These are phyloP conservation scores for Lactarius sp. DNA, from an alignment of 768 basidiomycete species.

Conservation along the genomic window DNA sequence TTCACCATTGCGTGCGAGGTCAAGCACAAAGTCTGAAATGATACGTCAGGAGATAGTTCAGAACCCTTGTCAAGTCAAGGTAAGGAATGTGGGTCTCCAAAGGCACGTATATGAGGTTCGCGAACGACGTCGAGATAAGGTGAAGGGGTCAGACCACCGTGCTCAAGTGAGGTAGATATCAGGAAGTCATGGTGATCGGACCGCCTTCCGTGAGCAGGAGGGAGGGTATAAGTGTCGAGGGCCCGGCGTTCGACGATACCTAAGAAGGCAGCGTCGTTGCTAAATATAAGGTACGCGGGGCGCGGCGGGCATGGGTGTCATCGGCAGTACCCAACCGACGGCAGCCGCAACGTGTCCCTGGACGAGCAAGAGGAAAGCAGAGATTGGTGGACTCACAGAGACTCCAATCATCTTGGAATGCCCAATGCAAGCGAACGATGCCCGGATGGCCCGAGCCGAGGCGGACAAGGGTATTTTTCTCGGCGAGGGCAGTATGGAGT, in stretches of 20 bases:
- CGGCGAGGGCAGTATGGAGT: constrained; percentile 68
- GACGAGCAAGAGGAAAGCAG: neutral
- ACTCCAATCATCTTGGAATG: constrained; percentile 81
- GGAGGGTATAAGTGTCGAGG: neutral
- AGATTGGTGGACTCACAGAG: constrained; percentile 54
- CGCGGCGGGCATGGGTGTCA: neutral
- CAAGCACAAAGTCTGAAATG: constrained; percentile 66
- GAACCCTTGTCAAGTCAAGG: neutral
- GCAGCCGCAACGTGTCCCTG: neutral
- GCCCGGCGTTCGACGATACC: neutral
- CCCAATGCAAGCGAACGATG: constrained; percentile 73
- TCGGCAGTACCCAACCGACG: neutral
- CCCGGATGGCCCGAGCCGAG: constrained; percentile 70
- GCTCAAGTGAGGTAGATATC: constrained; percentile 1
- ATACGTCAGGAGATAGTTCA: neutral
- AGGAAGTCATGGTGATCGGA: constrained; percentile 10
- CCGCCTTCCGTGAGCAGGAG: neutral
- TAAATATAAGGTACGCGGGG: neutral
- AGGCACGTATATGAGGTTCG: neutral
- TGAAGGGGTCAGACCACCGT: constrained; percentile 4
- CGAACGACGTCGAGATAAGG: constrained; percentile 2
- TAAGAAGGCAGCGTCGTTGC: neutral
- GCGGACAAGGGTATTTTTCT: constrained; percentile 70
- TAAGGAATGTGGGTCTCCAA: neutral
- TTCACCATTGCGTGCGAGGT: constrained; percentile 73